Evolutionary conservation across 2,329 filamentous ascomycete species (phyloP), one percentile per base, ranked within the genome.

Genomic region (Teratosphaeriaceae sp.): DNA sequence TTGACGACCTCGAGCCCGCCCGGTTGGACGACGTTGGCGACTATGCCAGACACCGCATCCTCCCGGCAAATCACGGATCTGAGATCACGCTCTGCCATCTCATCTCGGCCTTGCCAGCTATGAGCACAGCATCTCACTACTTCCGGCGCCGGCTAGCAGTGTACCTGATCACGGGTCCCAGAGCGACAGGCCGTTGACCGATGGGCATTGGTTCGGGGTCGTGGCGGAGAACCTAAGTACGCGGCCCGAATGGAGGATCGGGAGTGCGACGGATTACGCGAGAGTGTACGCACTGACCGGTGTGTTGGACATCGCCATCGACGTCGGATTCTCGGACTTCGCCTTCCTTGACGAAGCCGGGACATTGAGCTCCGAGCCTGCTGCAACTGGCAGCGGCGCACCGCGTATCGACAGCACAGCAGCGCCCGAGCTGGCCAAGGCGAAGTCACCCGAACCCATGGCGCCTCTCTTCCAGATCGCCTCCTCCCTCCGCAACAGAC

Each of bases 301-400:
- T 2, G 74, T 94, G 16, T 74, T 96, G 4, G 83, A 92, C 57
- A 76, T 87, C 29, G 82, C 79, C 13, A 71, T 96, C 40, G 85
- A 87, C 46, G 78, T 82, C 45, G 85, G 76, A 2, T 66, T 65
- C 36, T 53, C 57, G 7, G 47, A 50, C 24, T 59, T 64, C 44
- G 22, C 42, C 18, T 58, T 54, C 38, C 40, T 55, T 38, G 38
- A n/a, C n/a, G n/a, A n/a, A n/a, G n/a, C n/a, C n/a, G n/a, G n/a
- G n/a, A n/a, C n/a, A n/a, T n/a, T n/a, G n/a, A n/a, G n/a, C n/a
- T n/a, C n/a, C n/a, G n/a, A n/a, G n/a, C n/a, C n/a, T n/a, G n/a
- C 30, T 11, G 16, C 23, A 34, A 30, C 31, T 12, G 20, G 33
- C 11, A 37, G n/a, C n/a, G n/a, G n/a, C n/a, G n/a, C n/a, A n/a